Conservation (phyloP, 2,329 filamentous ascomycete species). For the Exophiala oligosperma region DNA sequence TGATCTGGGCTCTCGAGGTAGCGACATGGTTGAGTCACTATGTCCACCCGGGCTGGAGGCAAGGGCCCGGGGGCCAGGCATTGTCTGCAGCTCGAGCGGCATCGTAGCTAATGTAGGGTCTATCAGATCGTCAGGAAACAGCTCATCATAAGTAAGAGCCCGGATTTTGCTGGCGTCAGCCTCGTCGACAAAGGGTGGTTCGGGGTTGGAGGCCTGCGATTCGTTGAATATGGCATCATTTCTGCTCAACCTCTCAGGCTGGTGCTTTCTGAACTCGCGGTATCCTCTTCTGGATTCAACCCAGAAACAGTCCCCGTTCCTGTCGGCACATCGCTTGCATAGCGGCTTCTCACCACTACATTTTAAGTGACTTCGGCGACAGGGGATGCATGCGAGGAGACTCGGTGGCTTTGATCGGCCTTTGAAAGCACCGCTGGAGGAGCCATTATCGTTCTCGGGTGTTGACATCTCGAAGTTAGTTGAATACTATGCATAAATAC, state of each 20-base stretch:
- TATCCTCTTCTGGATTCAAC: slow-evolving; percentile 27
- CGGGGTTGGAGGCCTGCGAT: slow-evolving; percentile 13
- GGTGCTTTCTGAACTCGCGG: slow-evolving; percentile 26
- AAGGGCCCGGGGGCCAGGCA: neutral
- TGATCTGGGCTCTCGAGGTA: slow-evolving; percentile 17
- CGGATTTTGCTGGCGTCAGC: slow-evolving; percentile 22
- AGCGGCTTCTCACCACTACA: slow-evolving; percentile 68
- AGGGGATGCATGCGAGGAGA: slow-evolving; percentile 49
- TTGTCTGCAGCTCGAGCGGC: slow-evolving; percentile 23
- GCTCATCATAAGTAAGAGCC: slow-evolving; percentile 23
- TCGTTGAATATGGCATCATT: slow-evolving; percentile 14
- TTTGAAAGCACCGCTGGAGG: slow-evolving; percentile 12
- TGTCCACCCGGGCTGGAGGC: slow-evolving; percentile 12
- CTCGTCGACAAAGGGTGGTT: slow-evolving; percentile 13
- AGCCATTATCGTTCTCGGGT: neutral
- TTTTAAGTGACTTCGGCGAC: slow-evolving; percentile 67
- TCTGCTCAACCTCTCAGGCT: slow-evolving; percentile 5
- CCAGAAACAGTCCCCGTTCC: slow-evolving; percentile 60
- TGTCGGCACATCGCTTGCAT: slow-evolving; percentile 65
- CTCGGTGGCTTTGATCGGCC: slow-evolving; percentile 30
- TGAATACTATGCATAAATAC: no score
- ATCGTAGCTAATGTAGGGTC: slow-evolving; percentile 28
- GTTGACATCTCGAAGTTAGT: neutral
- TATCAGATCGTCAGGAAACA: slow-evolving; percentile 19
- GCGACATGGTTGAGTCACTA: slow-evolving; percentile 24